phyloP scores from a whole-genome alignment of 2,329 filamentous ascomycete species.

The Penicillium sp. region DNA sequence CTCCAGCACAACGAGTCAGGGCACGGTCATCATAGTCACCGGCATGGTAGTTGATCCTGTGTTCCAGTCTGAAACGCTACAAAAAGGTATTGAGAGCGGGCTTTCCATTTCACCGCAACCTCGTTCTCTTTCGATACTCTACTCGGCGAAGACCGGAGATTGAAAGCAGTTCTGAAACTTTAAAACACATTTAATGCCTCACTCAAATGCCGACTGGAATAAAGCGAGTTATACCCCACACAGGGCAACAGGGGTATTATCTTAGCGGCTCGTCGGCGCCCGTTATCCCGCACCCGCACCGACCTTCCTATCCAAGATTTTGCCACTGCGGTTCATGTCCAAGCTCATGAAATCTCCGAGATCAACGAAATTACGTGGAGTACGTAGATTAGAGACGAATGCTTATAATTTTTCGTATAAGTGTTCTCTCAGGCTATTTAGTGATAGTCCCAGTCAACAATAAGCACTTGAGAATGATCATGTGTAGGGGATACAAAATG shows the following conservation, averaged over 20 bases:
- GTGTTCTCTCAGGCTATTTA: no score
- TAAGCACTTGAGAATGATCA: no score
- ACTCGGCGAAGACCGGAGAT: not conserved
- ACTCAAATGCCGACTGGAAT: not conserved
- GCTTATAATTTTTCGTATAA: no score
- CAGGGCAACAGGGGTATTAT: not conserved
- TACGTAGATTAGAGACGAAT: no score
- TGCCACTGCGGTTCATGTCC: not conserved
- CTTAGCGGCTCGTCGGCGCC: not conserved
- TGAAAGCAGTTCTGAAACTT: not conserved
- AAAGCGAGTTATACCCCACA: not conserved
- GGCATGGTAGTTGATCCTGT: conserved; percentile 5
- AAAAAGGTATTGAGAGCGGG: not conserved
- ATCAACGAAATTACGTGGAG: not conserved
- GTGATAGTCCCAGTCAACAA: no score
- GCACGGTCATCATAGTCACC: not conserved
- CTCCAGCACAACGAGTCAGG: not conserved
- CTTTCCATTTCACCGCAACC: not conserved
- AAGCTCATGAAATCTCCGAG: not conserved
- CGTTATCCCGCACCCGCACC: not conserved
- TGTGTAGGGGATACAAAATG: no score
- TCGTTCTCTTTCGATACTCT: not conserved
- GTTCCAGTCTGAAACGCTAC: conserved; percentile 6
- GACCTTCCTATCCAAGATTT: not conserved
- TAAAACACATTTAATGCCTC: not conserved